phyloP scores from a whole-genome alignment of 495 filamentous ascomycete species.

The Elaphomyces granulatus region DNA sequence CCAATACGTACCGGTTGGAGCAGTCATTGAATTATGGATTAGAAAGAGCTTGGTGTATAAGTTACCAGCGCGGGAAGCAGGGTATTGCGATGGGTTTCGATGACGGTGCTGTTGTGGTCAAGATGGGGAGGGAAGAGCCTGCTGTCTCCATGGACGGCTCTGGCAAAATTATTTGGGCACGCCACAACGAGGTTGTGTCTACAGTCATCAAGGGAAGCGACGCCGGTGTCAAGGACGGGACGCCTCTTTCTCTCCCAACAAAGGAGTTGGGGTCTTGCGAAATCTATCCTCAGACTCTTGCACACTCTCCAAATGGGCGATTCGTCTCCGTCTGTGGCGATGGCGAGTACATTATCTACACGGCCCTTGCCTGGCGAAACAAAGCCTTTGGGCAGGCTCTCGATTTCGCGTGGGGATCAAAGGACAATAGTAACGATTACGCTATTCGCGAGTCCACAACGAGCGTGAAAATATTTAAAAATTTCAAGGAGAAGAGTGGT shows the following conservation, averaged over 20 bases:
- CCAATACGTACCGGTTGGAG: constrained; percentile 88
- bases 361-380: constrained; percentile 91
- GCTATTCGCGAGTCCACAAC: constrained; percentile 88
- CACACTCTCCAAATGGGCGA: constrained; percentile 92
- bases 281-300: constrained; percentile 86
- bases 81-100: constrained; percentile 94
- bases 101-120: constrained; percentile 93
- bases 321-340: constrained; percentile 97
- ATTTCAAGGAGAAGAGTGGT: constrained; percentile 85
- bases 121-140: constrained; percentile 93
- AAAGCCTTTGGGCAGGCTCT: constrained; percentile 91
- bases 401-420: constrained; percentile 95
- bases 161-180: constrained; percentile 91
- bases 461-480: constrained; percentile 92
- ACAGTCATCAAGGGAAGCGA: constrained; percentile 91
- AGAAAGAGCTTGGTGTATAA: constrained; percentile 94
- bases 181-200: constrained; percentile 85
- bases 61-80: constrained; percentile 86
- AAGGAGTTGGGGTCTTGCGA: constrained; percentile 95
- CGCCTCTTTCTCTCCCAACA: constrained; percentile 68
- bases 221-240: constrained; percentile 69
- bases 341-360: constrained; percentile 98
- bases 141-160: constrained; percentile 94
- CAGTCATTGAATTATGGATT: constrained; percentile 91
- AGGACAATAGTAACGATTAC: constrained; percentile 97